Conservation (phyloP, 345 rosid species). For the Arabidopsis arenosa region DNA sequence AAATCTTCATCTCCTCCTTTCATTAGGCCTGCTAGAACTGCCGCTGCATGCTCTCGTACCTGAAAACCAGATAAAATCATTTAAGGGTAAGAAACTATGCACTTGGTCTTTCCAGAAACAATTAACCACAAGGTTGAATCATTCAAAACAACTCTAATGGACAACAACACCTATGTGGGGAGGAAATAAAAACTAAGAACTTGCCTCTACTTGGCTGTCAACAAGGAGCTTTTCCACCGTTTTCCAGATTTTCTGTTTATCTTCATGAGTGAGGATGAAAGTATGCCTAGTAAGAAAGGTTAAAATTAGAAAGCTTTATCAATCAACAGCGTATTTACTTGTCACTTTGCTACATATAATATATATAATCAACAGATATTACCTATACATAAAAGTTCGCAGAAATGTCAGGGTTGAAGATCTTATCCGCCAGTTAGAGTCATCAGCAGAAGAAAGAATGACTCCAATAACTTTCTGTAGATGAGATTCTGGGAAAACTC, state of each 20-base stretch:
- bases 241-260: conserved; percentile 82
- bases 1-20: conserved; percentile 93
- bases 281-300: conserved; percentile 68
- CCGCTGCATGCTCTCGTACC: conserved; percentile 99
- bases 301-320: conserved; percentile 1
- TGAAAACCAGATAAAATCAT: conserved; percentile 40
- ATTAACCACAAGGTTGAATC: neutral
- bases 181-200: conserved; percentile 29
- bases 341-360: conserved; percentile 24
- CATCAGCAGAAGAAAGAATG: conserved; percentile 74
- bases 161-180: conserved; percentile 16
- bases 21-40: conserved; percentile 94
- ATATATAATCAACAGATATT: conserved; percentile 30
- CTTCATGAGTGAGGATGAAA: conserved; percentile 69
- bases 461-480: conserved; percentile 73
- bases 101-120: neutral
- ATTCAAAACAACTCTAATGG: conserved; percentile 6
- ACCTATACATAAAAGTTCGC: conserved; percentile 97
- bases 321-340: conserved; percentile 22
- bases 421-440: conserved; percentile 96
- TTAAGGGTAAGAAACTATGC: neutral
- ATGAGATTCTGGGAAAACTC: conserved; percentile 77
- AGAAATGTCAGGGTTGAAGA: conserved; percentile 92
- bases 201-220: conserved; percentile 98
- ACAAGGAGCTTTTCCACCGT: conserved; percentile 79